Evolutionary conservation across 1,284 basidiomycete species (phyloP).

Genomic region (Butyriboletus regius): DNA sequence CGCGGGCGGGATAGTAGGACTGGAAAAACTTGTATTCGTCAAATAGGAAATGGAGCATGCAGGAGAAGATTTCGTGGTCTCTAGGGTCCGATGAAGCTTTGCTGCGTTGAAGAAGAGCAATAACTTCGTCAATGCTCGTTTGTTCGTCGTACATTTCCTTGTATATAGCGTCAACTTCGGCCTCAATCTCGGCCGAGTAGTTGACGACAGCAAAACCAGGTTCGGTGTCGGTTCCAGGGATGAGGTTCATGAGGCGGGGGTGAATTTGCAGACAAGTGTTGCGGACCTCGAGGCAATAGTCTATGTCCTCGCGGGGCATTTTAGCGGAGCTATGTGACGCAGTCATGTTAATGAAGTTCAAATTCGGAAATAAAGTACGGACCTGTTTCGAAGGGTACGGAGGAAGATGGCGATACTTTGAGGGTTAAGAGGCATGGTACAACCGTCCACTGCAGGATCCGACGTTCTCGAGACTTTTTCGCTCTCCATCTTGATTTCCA

Average conservation of each 20-base stretch:
- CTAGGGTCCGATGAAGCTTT: slow-evolving; percentile 76
- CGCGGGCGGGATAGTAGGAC: slow-evolving; percentile 86
- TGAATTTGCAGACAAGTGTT: slow-evolving; percentile 93
- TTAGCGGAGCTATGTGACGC: slow-evolving; percentile 46
- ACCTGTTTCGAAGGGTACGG: slow-evolving; percentile 76
- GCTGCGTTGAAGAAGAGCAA: slow-evolving; percentile 77
- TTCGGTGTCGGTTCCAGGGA: slow-evolving; percentile 80
- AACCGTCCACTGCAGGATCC: slow-evolving; percentile 69
- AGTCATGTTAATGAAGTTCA: slow-evolving; percentile 2
- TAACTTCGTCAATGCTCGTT: slow-evolving; percentile 90
- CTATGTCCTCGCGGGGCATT: slow-evolving; percentile 72
- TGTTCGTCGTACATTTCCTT: slow-evolving; percentile 97
- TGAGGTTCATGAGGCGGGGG: slow-evolving; percentile 93
- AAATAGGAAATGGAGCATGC: slow-evolving; percentile 98
- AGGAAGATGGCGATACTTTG: slow-evolving; percentile 88
- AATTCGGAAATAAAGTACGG: slow-evolving; percentile 24
- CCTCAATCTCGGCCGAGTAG: slow-evolving; percentile 83
- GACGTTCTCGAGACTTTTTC: slow-evolving; percentile 75
- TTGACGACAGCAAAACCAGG: slow-evolving; percentile 86
- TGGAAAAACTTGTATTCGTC: slow-evolving; percentile 99
- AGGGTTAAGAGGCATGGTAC: slow-evolving; percentile 75
- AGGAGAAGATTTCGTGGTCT: slow-evolving; percentile 95
- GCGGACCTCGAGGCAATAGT: slow-evolving; percentile 85
- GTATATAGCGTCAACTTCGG: slow-evolving; percentile 91
- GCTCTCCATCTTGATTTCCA: slow-evolving; percentile 85